Percentiles rank a stretch among this genome's conserved stretches.
Evolutionary conservation across 768 basidiomycete genomes (phyloP).

Genomic region (Mycena vitilis): DNA sequence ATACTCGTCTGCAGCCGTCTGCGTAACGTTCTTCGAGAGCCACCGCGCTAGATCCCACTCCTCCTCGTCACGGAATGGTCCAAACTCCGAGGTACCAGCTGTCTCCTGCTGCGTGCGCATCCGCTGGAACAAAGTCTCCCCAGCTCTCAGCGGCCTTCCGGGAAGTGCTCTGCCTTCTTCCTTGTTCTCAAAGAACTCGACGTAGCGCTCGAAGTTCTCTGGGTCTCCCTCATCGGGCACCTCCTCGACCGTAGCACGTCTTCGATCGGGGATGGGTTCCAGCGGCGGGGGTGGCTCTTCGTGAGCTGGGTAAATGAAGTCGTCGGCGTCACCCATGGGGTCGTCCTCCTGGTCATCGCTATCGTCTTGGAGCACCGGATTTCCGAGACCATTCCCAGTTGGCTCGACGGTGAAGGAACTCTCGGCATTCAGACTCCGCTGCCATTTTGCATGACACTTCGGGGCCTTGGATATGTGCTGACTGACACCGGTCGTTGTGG

Average conservation of each 20-base stretch:
- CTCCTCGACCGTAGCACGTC: no score
- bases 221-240: not conserved
- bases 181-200: not conserved
- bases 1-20: conserved; percentile 43
- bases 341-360: no score
- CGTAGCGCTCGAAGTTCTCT: not conserved
- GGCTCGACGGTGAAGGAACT: no score
- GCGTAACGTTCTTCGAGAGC: conserved; percentile 41
- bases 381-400: no score
- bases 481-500: not conserved
- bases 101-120: conserved; percentile 13
- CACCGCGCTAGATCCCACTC: conserved; percentile 33
- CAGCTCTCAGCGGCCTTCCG: conserved; percentile 6
- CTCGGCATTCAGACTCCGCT: no score
- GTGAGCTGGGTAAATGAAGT: not conserved
- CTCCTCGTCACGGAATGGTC: conserved; percentile 41
- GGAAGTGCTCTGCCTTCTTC: not conserved
- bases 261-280: not conserved
- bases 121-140: conserved; percentile 23
- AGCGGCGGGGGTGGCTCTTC: not conserved
- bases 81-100: conserved; percentile 32
- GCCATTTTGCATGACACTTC: not conserved
- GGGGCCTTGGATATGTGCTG: not conserved
- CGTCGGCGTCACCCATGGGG: not conserved
- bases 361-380: not conserved